phyloP scores from a whole-genome alignment of 148 eudicot species.

The Amaranthus cruentus region DNA sequence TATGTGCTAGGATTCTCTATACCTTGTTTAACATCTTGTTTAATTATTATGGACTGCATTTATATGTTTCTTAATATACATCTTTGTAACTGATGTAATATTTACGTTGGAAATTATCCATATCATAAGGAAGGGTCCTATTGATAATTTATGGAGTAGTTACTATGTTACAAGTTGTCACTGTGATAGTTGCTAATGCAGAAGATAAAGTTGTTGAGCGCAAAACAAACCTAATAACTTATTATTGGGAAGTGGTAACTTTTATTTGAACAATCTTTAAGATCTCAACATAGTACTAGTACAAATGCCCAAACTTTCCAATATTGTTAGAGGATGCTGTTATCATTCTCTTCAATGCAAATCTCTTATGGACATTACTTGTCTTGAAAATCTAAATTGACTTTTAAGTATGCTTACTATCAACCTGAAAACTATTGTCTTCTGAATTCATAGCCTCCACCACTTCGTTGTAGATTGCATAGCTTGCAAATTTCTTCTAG shows the following conservation, averaged over 20 bases:
- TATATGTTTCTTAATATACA: background rate
- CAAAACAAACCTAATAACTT: background rate
- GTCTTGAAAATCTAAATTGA: background rate
- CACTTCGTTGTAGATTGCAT: background rate
- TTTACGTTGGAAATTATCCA: background rate
- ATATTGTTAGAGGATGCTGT: background rate
- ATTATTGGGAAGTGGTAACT: background rate
- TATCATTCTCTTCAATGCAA: background rate
- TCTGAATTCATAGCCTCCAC: background rate
- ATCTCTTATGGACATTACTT: background rate
- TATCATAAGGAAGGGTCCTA: background rate
- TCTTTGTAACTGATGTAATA: background rate
- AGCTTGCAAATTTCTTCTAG: background rate
- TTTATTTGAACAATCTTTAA: background rate
- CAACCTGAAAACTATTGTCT: background rate
- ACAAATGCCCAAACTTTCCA: background rate
- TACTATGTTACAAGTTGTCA: background rate
- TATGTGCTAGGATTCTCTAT: conserved; percentile 1
- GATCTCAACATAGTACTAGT: background rate
- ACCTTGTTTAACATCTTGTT: background rate
- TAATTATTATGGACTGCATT: background rate
- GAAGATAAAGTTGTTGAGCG: background rate
- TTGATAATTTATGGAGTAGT: background rate
- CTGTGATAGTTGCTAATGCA: background rate
- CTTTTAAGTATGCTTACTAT: no score